Evolutionary conservation across 1,284 basidiomycete species (phyloP).

Genomic region (Sporisorium exsertum): DNA sequence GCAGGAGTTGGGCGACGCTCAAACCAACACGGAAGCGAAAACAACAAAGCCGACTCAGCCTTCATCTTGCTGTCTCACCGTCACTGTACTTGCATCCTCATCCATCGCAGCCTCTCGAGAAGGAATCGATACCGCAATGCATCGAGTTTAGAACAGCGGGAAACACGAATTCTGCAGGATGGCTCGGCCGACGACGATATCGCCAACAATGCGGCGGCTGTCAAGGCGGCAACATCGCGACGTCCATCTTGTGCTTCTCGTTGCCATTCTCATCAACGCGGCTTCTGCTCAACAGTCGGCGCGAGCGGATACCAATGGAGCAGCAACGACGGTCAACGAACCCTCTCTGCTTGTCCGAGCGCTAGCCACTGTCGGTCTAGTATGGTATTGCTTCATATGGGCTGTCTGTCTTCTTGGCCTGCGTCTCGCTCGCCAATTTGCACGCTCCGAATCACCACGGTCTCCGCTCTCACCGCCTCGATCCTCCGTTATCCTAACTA

Average conservation of each 20-base stretch:
- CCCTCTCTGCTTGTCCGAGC: not conserved
- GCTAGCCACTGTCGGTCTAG: constrained; percentile 66
- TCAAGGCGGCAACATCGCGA: not conserved
- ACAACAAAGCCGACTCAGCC: not conserved
- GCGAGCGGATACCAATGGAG: not conserved
- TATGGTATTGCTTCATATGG: constrained; percentile 83
- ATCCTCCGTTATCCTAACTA: constrained; percentile 31
- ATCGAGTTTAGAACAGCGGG: not conserved
- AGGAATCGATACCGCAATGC: not conserved
- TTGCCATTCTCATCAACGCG: not conserved
- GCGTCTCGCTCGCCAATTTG: constrained; percentile 60
- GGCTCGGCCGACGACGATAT: not conserved
- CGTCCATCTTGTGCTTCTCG: not conserved
- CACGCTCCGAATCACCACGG: constrained; percentile 26
- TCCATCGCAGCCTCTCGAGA: not conserved
- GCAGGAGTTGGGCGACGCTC: not conserved
- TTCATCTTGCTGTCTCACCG: not conserved
- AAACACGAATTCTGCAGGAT: not conserved
- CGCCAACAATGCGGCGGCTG: not conserved
- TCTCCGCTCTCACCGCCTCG: constrained; percentile 43
- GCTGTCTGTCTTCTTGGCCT: constrained; percentile 81
- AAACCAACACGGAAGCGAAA: not conserved
- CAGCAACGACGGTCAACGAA: not conserved
- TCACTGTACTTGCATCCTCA: not conserved
- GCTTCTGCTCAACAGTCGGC: not conserved